Conservation (phyloP, 306 rosid genomes). For the Morella rubra region DNA sequence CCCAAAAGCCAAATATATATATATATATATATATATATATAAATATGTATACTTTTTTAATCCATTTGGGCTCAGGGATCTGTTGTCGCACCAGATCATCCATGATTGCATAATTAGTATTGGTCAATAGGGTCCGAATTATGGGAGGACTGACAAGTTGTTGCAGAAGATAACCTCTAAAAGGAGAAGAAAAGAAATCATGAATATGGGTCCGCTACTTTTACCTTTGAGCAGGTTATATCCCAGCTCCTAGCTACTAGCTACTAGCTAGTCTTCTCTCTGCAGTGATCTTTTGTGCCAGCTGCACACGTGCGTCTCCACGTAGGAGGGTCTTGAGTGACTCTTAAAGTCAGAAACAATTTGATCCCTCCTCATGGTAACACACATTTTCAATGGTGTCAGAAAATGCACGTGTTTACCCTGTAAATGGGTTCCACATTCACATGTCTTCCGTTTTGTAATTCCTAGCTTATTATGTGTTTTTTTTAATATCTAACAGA, state of each 20-base stretch:
- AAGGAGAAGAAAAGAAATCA: too few species aligned
- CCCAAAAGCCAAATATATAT: too few species aligned
- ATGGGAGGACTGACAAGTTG: slow-evolving; percentile 42
- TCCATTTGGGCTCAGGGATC: too few species aligned
- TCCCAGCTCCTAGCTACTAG: too few species aligned
- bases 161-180: slow-evolving; percentile 40
- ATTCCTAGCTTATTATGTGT: too few species aligned
- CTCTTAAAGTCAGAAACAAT: slow-evolving; percentile 21
- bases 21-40: too few species aligned
- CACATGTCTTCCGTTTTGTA: background rate
- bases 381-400: slow-evolving; percentile 53
- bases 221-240: too few species aligned
- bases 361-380: slow-evolving; percentile 15
- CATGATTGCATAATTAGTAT: too few species aligned
- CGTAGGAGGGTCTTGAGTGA: slow-evolving; percentile 34
- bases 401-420: slow-evolving; percentile 55
- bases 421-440: slow-evolving; percentile 8
- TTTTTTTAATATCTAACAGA: too few species aligned
- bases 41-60: too few species aligned
- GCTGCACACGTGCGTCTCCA: slow-evolving; percentile 41
- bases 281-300: background rate
- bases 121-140: background rate
- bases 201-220: too few species aligned
- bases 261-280: background rate
- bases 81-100: too few species aligned